Conservation (phyloP, 805 yeast genomes). For the Lachancea dasiensis region DNA sequence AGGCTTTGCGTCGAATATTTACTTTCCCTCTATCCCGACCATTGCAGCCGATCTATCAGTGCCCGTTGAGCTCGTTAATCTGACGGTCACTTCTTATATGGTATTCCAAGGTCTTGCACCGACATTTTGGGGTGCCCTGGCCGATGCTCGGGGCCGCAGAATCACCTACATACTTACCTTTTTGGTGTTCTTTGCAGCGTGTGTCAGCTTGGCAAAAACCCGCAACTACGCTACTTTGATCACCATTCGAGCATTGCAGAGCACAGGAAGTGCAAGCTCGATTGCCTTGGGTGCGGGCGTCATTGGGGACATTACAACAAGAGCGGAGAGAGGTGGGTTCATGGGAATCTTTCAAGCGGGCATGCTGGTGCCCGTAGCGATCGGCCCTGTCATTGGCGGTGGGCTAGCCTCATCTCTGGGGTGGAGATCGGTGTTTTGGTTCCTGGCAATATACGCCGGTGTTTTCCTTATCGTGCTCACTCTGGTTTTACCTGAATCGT, state of each 20-base stretch:
- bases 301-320: constrained; percentile 65
- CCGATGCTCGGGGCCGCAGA: constrained; percentile 68
- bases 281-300: constrained; percentile 65
- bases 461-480: constrained; percentile 32
- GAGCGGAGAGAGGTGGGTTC: constrained; percentile 64
- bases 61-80: constrained; percentile 51
- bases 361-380: constrained; percentile 64
- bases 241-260: constrained; percentile 64
- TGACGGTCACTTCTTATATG: constrained; percentile 71
- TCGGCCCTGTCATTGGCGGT: constrained; percentile 65
- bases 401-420: constrained; percentile 39
- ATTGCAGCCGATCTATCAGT: constrained; percentile 50
- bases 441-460: constrained; percentile 60
- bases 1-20: constrained; percentile 67
- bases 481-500: constrained; percentile 65
- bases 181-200: constrained; percentile 49
- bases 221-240: constrained; percentile 53
- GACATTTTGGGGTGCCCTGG: constrained; percentile 55
- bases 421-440: constrained; percentile 78
- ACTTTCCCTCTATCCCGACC: constrained; percentile 66
- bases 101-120: constrained; percentile 76
- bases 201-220: constrained; percentile 59
- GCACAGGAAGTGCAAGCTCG: constrained; percentile 70
- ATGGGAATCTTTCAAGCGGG: constrained; percentile 62
- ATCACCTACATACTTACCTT: constrained; percentile 55